phyloP scores from a whole-genome alignment of 1,284 basidiomycete species.

The Ganoderma boninense region DNA sequence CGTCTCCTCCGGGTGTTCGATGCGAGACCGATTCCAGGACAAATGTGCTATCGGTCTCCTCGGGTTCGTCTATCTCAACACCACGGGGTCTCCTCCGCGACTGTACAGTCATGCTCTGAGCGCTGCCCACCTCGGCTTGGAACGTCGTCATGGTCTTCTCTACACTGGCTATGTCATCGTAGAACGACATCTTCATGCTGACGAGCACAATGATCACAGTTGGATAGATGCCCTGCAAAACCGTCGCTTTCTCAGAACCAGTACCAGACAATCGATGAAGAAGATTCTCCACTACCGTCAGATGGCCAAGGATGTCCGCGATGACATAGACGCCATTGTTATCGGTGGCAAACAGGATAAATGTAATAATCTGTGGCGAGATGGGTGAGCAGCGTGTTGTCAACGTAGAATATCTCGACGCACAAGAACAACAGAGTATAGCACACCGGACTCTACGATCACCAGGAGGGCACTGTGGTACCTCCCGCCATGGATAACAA shows the following conservation, averaged over 20 bases:
- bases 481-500: constrained; percentile 1
- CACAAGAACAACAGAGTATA: constrained; percentile 19
- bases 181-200: constrained; percentile 17
- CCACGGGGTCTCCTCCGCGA: neutral
- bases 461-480: constrained; percentile 7
- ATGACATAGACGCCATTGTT: constrained; percentile 15
- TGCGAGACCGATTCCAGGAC: neutral
- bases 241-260: neutral
- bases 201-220: constrained; percentile 22
- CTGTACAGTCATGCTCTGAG: neutral
- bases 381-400: neutral
- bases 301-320: constrained; percentile 11
- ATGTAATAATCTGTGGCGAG: constrained; percentile 4
- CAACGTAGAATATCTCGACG: neutral
- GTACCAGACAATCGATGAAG: neutral
- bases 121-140: neutral
- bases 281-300: constrained; percentile 8
- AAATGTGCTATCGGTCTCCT: neutral
- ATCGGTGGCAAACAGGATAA: constrained; percentile 7
- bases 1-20: neutral
- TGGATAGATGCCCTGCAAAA: constrained; percentile 19
- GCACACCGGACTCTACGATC: constrained; percentile 19
- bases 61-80: neutral
- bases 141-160: neutral
- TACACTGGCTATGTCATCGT: constrained; percentile 5